A percentile compares a stretch with the other conserved stretches of the same genome.
phyloP scores from a whole-genome alignment of 2,329 filamentous ascomycete species.

The Sarocladium brachiariae region DNA sequence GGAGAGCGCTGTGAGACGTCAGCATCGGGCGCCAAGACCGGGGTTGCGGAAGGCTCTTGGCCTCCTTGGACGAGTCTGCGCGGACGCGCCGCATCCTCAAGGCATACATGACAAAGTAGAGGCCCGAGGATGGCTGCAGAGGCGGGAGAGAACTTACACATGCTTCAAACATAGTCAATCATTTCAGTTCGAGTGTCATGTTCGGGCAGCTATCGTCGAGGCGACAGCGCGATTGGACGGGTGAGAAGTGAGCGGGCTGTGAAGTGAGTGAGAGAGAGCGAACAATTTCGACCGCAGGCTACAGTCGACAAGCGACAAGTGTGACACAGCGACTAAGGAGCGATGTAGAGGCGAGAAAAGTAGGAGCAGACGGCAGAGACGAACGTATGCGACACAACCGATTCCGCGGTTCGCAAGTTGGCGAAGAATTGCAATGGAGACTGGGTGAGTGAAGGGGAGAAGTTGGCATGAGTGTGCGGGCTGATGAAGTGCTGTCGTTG shows the following conservation, averaged over 20 bases:
- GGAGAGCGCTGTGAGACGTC: conserved; percentile 36
- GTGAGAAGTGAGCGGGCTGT: conserved; percentile 12
- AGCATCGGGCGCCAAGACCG: conserved; percentile 29
- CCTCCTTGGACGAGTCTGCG: conserved; percentile 11
- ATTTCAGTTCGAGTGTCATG: conserved; percentile 24
- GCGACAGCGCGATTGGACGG: conserved; percentile 18
- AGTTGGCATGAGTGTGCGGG: neutral
- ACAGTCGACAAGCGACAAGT: no score
- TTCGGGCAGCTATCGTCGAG: conserved; percentile 24
- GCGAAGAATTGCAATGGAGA: neutral
- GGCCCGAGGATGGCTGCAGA: neutral
- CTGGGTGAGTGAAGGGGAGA: conserved; percentile 5
- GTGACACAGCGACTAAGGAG: no score
- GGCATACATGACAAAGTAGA: neutral
- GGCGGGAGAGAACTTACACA: conserved; percentile 29
- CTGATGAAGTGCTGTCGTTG: no score
- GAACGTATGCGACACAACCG: neutral
- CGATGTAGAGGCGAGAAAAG: neutral
- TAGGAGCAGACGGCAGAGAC: neutral
- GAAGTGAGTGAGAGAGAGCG: conserved; percentile 2
- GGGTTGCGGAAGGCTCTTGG: conserved; percentile 23
- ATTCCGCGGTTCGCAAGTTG: neutral
- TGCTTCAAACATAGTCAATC: conserved; percentile 34
- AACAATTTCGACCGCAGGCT: neutral
- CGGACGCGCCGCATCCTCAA: neutral